phyloP scores from a whole-genome alignment of 768 basidiomycete genomes.

The Mycena olivaceomarginata region DNA sequence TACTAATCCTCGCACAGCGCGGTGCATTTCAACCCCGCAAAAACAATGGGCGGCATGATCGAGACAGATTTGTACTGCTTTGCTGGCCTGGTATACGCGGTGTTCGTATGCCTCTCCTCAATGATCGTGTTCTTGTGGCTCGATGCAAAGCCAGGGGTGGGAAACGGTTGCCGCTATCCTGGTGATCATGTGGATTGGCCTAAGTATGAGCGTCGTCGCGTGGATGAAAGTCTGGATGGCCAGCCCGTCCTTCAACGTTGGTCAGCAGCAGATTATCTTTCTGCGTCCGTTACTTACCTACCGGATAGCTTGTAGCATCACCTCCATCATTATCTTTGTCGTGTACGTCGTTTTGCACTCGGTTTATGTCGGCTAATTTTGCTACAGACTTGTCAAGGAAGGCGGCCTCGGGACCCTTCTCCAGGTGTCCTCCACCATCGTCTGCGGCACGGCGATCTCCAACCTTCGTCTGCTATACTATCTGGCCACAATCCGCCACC shows the following conservation, averaged over 20 bases:
- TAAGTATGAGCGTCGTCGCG: slow-evolving; percentile 87
- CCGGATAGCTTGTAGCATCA: slow-evolving; percentile 86
- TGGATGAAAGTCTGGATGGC: slow-evolving; percentile 96
- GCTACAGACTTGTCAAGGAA: slow-evolving; percentile 86
- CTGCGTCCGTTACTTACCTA: slow-evolving; percentile 4
- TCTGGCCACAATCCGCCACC: slow-evolving; percentile 94
- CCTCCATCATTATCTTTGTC: slow-evolving; percentile 88
- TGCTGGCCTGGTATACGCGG: slow-evolving; percentile 80
- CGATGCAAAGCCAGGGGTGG: slow-evolving; percentile 82
- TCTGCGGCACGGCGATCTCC: slow-evolving; percentile 86
- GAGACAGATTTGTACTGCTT: slow-evolving; percentile 92
- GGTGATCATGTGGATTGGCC: slow-evolving; percentile 88
- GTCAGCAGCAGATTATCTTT: slow-evolving; percentile 54
- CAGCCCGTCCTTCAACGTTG: slow-evolving; percentile 90
- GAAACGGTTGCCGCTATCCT: slow-evolving; percentile 84
- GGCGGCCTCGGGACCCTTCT: slow-evolving; percentile 85
- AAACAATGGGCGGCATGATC: slow-evolving; percentile 94
- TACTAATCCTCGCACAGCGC: slow-evolving; percentile 63
- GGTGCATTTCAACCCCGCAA: slow-evolving; percentile 95
- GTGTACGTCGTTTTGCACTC: slow-evolving; percentile 68
- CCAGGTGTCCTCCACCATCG: slow-evolving; percentile 85
- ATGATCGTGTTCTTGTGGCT: slow-evolving; percentile 90
- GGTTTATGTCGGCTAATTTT: slow-evolving; percentile 21
- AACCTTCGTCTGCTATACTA: slow-evolving; percentile 89
- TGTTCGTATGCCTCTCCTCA: slow-evolving; percentile 83